phyloP scores from a whole-genome alignment of 352 stramenopile genomes.

The Phytopythium helicoides region DNA sequence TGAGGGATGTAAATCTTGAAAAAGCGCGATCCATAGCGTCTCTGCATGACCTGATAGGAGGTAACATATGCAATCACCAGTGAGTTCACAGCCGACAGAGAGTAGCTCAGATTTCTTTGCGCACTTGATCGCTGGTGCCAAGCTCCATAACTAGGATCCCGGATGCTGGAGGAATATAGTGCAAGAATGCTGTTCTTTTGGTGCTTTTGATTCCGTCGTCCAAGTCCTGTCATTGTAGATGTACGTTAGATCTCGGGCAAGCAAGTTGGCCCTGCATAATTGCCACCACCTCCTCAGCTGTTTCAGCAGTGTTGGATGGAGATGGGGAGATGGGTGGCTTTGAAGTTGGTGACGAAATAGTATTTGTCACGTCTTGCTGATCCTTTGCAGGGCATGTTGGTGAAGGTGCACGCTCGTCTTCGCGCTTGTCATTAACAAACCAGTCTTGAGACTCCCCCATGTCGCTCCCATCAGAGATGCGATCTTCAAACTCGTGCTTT shows the following conservation, averaged over 20 bases:
- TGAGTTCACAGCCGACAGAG: not conserved
- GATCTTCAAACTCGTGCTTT: constrained; percentile 71
- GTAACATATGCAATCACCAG: not conserved
- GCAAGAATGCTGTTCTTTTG: constrained; percentile 59
- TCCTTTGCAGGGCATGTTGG: not conserved
- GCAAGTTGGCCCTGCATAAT: too few species aligned
- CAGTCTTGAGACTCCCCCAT: constrained; percentile 67
- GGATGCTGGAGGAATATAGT: constrained; percentile 43
- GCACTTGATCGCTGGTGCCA: constrained; percentile 34
- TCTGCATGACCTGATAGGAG: constrained; percentile 22
- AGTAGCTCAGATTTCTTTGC: not conserved
- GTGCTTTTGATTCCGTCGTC: constrained; percentile 33
- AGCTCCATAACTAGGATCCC: constrained; percentile 79
- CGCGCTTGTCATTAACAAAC: constrained; percentile 75
- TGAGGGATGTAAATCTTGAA: constrained; percentile 78
- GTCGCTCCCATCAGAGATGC: constrained; percentile 46
- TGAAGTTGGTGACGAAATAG: constrained; percentile 9
- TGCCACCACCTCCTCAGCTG: constrained; percentile 6
- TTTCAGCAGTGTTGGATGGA: constrained; percentile 22
- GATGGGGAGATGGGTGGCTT: constrained; percentile 16
- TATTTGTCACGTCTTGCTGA: constrained; percentile 3
- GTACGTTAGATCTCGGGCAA: too few species aligned
- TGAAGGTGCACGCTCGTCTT: constrained; percentile 13
- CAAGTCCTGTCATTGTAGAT: constrained; percentile 12
- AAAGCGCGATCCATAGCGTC: constrained; percentile 66